Evolutionary conservation across 441 rosid species (phyloP).

Genomic region (Dalechampia spathulata): DNA sequence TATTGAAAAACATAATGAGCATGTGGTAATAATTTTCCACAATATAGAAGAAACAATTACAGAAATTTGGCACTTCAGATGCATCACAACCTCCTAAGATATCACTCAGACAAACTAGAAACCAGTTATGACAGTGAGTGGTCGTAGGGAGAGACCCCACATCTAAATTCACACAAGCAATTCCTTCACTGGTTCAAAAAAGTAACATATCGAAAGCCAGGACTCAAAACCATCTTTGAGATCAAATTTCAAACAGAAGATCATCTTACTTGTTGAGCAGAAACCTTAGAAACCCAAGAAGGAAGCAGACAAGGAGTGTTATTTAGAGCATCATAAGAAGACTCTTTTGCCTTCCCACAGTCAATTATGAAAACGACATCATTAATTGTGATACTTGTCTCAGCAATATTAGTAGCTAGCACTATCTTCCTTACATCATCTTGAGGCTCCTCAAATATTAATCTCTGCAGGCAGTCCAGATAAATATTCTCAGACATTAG

Average conservation of each 20-base stretch:
- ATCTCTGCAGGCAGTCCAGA: constrained; percentile 46
- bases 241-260: constrained; percentile 17
- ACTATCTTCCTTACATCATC: constrained; percentile 79
- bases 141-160: background rate
- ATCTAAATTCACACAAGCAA: background rate
- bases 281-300: constrained; percentile 88
- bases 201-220: background rate
- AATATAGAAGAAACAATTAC: too few relatives aligned
- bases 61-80: too few relatives aligned
- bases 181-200: background rate
- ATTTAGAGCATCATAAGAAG: constrained; percentile 87
- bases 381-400: constrained; percentile 90
- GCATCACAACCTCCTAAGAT: background rate
- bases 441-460: constrained; percentile 78
- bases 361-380: constrained; percentile 90
- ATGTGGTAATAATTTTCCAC: too few relatives aligned
- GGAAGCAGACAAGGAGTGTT: constrained; percentile 95
- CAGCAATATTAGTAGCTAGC: constrained; percentile 88
- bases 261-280: constrained; percentile 79
- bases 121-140: background rate
- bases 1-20: too few relatives aligned
- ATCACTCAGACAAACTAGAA: background rate
- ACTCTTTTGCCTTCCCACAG: constrained; percentile 95
- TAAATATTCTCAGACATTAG: constrained; percentile 12
- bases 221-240: background rate